Evolutionary conservation across 1,284 basidiomycete genomes (phyloP).

Genomic region (Malassezia globosa): DNA sequence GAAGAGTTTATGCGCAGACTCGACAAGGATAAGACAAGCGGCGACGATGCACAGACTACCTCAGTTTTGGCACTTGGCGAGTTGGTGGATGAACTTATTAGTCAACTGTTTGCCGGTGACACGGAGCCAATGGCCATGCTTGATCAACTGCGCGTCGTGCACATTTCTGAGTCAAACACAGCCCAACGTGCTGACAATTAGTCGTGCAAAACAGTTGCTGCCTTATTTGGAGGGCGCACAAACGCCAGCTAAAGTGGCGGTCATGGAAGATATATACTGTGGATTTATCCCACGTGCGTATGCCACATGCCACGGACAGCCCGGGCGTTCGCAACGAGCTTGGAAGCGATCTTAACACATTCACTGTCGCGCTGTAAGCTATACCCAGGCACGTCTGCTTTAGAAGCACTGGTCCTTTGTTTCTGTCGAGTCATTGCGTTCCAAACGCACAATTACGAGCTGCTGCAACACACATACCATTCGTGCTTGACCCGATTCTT

Average conservation of each 20-base stretch:
- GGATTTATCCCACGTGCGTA: constrained; percentile 72
- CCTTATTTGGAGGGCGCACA: constrained; percentile 74
- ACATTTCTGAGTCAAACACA: constrained; percentile 66
- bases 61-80: no score
- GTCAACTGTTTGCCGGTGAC: constrained; percentile 71
- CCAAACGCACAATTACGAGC: constrained; percentile 71
- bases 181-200: constrained; percentile 65
- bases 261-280: constrained; percentile 51
- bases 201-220: constrained; percentile 66
- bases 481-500: constrained; percentile 23
- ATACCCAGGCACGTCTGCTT: constrained; percentile 21
- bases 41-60: constrained; percentile 54
- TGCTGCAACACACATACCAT: constrained; percentile 57
- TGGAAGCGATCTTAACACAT: constrained; percentile 65
- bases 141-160: constrained; percentile 61
- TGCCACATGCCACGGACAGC: constrained; percentile 62
- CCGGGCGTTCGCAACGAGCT: constrained; percentile 61
- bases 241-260: constrained; percentile 64
- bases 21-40: constrained; percentile 17
- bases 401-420: constrained; percentile 77
- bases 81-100: constrained; percentile 71
- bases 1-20: constrained; percentile 65
- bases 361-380: constrained; percentile 63
- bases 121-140: constrained; percentile 49
- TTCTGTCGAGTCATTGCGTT: constrained; percentile 72